Evolutionary conservation across 495 filamentous ascomycete species (phyloP).

Genomic region (Tuber indicum): DNA sequence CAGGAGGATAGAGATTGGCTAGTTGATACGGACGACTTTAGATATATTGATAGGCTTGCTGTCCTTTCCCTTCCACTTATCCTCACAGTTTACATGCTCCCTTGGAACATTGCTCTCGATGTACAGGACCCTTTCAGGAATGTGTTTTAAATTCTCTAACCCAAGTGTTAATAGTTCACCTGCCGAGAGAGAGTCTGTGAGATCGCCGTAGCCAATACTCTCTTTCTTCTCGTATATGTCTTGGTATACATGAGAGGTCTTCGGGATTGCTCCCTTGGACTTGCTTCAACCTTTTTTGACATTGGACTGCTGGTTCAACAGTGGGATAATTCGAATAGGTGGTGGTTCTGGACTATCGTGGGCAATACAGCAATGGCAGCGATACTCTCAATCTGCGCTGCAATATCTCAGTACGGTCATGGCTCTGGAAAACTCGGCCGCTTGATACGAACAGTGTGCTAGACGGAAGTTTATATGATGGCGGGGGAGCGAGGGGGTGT

Average conservation of each 20-base stretch:
- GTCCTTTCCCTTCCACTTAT: background rate
- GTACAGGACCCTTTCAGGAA: background rate
- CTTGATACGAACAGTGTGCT: background rate
- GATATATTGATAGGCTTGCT: background rate
- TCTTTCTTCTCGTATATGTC: background rate
- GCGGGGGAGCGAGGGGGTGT: background rate
- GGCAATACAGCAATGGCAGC: background rate
- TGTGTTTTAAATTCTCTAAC: background rate
- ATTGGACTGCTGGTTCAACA: background rate
- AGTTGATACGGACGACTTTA: background rate
- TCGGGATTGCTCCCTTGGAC: background rate
- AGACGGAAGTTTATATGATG: background rate
- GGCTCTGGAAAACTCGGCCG: background rate
- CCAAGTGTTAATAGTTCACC: background rate
- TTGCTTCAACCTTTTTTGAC: background rate
- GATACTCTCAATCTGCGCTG: background rate
- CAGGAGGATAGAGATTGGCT: background rate
- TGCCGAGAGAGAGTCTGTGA: background rate
- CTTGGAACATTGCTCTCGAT: background rate
- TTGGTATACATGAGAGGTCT: background rate
- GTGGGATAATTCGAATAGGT: background rate
- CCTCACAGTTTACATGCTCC: background rate
- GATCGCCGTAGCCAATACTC: background rate
- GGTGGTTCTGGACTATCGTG: background rate
- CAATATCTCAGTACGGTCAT: background rate